Base-by-base conservation (phyloP, 2,329 filamentous ascomycete genomes). In the Bertia moriformis region DNA sequence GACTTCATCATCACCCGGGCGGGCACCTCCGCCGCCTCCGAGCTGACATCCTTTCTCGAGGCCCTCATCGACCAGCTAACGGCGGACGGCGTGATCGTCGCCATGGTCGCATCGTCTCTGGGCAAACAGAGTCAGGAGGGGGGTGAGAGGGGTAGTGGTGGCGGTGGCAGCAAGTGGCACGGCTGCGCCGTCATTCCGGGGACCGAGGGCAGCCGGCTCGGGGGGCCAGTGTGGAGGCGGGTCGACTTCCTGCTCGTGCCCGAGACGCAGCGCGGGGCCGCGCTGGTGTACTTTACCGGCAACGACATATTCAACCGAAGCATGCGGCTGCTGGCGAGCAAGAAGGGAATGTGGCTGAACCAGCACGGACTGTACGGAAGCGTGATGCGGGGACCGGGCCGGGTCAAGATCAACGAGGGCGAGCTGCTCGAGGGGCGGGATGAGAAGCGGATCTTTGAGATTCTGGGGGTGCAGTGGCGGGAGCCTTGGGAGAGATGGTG, bases 241-340 rank as follows among this genome's bases (percentile, higher is more conserved):
- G 80, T 95, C 43, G 88, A 95, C 52, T 71, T 95, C 17, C 63
- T 95, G 2, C 69, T 93, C 3, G 88, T 94, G 1, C 87, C 87
- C 0, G 77, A 78, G 47, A 65, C 71, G 2, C 79, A 94, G 56
- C 67, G 86, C 39, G 89, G 89, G 1, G 88, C 84, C 0, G 87
- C 88, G 0, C 55, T 95, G 44, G 70, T 95, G n/a, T 95, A 95
- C 53, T 96, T 94, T 51, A 95, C 89, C 0, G 89, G 89, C 1
- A 91, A 95, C 48, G 87, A 94, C 53, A 81, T 94, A 20, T 95
- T 95, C 62, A 95, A 95, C 55, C 68, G 88, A 14, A 91, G 84
- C 51, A 72, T 95, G 55, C 65, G 89, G 45, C 59, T 93, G 14
- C 56, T 95, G 45, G 86, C 87, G 14, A 73, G 76, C 29, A 86